Conservation (phyloP, 2,329 filamentous ascomycete genomes). For the Cercospora zeina region DNA sequence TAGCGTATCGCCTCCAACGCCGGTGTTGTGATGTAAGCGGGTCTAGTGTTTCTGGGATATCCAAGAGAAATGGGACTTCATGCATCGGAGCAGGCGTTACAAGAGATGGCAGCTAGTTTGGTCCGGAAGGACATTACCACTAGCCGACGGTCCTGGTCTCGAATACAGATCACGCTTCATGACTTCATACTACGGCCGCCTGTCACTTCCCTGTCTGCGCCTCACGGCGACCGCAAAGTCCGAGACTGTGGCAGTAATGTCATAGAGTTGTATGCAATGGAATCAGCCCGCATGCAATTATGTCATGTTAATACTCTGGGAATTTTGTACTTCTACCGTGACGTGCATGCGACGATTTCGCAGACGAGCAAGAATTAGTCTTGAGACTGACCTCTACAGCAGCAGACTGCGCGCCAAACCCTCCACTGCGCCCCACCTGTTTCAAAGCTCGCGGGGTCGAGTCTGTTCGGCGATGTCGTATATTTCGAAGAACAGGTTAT, state of each 20-base stretch:
- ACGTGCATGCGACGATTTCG: background rate
- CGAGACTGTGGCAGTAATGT: background rate
- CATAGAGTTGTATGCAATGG: slow-evolving; percentile 4
- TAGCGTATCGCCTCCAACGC: slow-evolving; percentile 99
- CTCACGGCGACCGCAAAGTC: background rate
- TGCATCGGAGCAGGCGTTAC: slow-evolving; percentile 31
- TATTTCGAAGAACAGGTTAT: too few relatives aligned
- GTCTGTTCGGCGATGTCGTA: background rate
- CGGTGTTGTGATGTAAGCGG: slow-evolving; percentile 95
- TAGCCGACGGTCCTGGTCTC: slow-evolving; percentile 18
- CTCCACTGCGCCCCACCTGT: too few relatives aligned
- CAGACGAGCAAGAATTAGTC: background rate
- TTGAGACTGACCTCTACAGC: background rate
- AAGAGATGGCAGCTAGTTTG: slow-evolving; percentile 17
- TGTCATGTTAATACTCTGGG: background rate
- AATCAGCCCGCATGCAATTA: slow-evolving; percentile 1
- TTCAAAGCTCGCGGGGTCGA: too few relatives aligned
- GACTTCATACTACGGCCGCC: slow-evolving; percentile 6
- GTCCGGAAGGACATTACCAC: slow-evolving; percentile 5
- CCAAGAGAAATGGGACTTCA: slow-evolving; percentile 20
- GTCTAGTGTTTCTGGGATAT: slow-evolving; percentile 20
- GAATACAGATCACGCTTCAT: slow-evolving; percentile 23
- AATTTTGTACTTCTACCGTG: background rate
- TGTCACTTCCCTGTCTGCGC: background rate
- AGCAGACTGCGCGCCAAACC: background rate